A percentile compares a stretch with the other conserved stretches of the same genome.
Conservation (phyloP, 116 monocot species). For the Zostera marina region DNA sequence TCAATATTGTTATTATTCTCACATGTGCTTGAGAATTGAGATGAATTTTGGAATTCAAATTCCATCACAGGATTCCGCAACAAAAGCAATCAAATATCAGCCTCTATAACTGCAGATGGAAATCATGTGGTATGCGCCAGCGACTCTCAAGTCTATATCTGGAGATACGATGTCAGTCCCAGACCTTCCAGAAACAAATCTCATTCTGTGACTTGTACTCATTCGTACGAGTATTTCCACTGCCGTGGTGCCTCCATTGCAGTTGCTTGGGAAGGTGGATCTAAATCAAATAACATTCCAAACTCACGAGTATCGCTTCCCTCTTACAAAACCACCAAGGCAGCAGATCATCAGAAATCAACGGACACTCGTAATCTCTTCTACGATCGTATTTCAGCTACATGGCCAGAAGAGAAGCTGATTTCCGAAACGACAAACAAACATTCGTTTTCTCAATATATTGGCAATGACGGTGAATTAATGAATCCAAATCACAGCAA, state of each 20-base stretch:
- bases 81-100: constrained; percentile 89
- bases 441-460: constrained; percentile 5
- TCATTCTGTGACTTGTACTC: constrained; percentile 20
- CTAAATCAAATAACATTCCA: not conserved
- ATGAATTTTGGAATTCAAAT: not conserved
- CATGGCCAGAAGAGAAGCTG: constrained; percentile 41
- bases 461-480: constrained; percentile 4
- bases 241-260: constrained; percentile 62
- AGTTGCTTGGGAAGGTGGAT: constrained; percentile 42
- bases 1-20: not conserved
- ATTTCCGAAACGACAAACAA: constrained; percentile 4
- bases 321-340: not conserved
- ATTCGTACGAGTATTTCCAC: constrained; percentile 70
- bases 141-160: constrained; percentile 80
- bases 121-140: constrained; percentile 73
- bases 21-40: not conserved
- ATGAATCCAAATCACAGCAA: constrained; percentile 6
- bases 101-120: constrained; percentile 61
- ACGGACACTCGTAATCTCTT: constrained; percentile 6
- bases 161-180: constrained; percentile 51
- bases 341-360: constrained; percentile 1
- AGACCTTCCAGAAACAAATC: constrained; percentile 29
- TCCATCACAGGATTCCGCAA: constrained; percentile 65
- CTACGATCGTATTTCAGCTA: constrained; percentile 23
- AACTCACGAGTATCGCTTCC: constrained; percentile 4